Evolutionary conservation across 2,329 filamentous ascomycete genomes (phyloP), one percentile per base, ranked within the genome.

Genomic region (Ophiostoma triangulosporum): DNA sequence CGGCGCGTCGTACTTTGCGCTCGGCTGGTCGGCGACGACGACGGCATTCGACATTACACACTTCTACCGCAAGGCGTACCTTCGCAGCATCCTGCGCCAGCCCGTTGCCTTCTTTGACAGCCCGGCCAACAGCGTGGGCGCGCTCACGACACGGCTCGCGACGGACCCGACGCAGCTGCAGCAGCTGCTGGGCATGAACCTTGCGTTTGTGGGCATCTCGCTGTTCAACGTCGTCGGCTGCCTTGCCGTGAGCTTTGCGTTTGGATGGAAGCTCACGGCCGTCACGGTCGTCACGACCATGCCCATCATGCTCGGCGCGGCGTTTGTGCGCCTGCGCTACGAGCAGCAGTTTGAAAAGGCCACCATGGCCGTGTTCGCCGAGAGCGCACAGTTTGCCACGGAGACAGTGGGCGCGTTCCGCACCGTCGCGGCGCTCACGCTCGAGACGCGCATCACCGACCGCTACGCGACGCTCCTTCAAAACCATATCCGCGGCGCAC

Each of bases 231-330:
- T 90, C 3, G 60, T 79, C 8, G 85, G 84, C 0, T 79, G 77
- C 7, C 66, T 87, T 14, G 69, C 75, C 43, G 83, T 90, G 51
- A 74, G 83, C 1, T 88, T 87, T 60, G 70, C 75, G 4, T 88
- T 84, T 63, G 83, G 83, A 1, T 90, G 86, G 86, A 90, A 88
- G 64, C 71, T 91, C 8, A 79, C 82, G 0, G 68, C 88, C 0
- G 81, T 90, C 0, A 75, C 78, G 0, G 69, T 81, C 8, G 80
- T 59, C 78, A 84, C 8, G 75, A 76, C 6, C 0, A 65, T 77
- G 52, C 77, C 77, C 0, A 62, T 80, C 22, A 68, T 72, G 45
- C 58, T 79, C 3, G 53, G 64, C 5, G 69, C 73, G 0, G 72
- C 71, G 0, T 80, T 71, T 60, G 75, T 70, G 64, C 72, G 76